phyloP scores from a whole-genome alignment of 306 rosid species.

The Castanea sativa region DNA sequence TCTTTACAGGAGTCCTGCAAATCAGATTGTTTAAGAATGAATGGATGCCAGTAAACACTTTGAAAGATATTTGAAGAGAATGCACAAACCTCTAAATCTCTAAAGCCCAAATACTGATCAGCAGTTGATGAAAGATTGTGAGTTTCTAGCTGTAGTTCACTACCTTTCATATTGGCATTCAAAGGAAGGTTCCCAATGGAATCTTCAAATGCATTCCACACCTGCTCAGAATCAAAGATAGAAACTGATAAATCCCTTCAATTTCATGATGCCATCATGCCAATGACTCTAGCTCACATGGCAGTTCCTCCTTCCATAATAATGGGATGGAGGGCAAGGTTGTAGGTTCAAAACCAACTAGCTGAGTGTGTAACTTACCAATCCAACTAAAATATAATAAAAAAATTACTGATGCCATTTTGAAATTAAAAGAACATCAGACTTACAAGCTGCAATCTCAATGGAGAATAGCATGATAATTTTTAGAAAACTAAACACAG shows the following conservation, averaged over 20 bases:
- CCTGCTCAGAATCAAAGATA: constrained; percentile 41
- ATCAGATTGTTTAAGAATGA: constrained; percentile 13
- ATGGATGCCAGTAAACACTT: constrained; percentile 3
- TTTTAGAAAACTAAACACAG: constrained; percentile 5
- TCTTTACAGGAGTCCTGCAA: constrained; percentile 37
- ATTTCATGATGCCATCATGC: constrained; percentile 8
- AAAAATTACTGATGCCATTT: constrained; percentile 10
- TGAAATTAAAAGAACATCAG: not conserved
- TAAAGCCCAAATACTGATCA: constrained; percentile 37
- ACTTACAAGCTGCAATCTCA: not conserved
- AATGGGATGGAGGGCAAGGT: too few relatives aligned
- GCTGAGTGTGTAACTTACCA: too few relatives aligned
- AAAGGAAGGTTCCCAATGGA: constrained; percentile 34
- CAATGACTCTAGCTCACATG: too few relatives aligned
- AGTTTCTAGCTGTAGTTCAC: constrained; percentile 26
- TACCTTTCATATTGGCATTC: constrained; percentile 32
- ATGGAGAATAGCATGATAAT: not conserved
- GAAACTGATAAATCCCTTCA: constrained; percentile 28
- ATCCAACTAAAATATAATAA: too few relatives aligned
- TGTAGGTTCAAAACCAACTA: too few relatives aligned
- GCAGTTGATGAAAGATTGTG: constrained; percentile 33
- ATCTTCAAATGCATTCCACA: constrained; percentile 81
- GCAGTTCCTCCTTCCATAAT: too few relatives aligned
- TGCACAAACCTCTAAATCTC: constrained; percentile 51
- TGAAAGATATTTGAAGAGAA: constrained; percentile 8